These are phyloP conservation scores for Akebia trifoliata DNA, from an alignment of 164 flowering plant species.

Conservation along the genomic window DNA sequence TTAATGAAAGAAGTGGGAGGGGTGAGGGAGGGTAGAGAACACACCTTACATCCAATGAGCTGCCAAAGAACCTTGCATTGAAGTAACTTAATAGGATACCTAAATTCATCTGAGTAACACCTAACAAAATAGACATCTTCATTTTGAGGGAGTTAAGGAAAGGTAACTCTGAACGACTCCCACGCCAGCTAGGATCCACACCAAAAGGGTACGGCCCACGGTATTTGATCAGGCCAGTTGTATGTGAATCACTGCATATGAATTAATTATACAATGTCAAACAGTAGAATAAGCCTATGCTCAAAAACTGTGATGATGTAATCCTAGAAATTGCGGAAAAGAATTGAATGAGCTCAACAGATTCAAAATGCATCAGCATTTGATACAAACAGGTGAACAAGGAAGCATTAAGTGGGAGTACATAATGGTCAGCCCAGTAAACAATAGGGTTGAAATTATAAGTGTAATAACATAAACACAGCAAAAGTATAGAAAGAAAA, in stretches of 20 bases:
- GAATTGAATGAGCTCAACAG: no score
- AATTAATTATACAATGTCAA: background rate
- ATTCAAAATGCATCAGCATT: no score
- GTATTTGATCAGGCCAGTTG: slow-evolving; percentile 66
- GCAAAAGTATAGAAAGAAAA: no score
- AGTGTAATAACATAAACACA: no score
- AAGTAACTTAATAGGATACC: slow-evolving; percentile 87
- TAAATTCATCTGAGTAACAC: slow-evolving; percentile 78
- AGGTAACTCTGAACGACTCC: slow-evolving; percentile 92
- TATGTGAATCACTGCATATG: slow-evolving; percentile 53
- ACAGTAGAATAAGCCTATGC: no score
- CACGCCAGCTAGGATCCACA: slow-evolving; percentile 97
- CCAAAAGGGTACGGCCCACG: slow-evolving; percentile 83
- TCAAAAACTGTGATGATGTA: no score
- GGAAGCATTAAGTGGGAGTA: no score
- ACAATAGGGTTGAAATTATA: no score
- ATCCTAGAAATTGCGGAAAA: background rate
- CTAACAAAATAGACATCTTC: slow-evolving; percentile 94
- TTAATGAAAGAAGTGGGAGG: background rate
- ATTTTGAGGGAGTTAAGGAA: slow-evolving; percentile 89
- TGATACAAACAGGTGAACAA: no score
- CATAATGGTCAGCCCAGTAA: no score
- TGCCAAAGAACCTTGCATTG: slow-evolving; percentile 68
- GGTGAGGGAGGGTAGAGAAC: slow-evolving; percentile 2
- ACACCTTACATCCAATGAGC: slow-evolving; percentile 77